Evolutionary conservation across 1,284 basidiomycete species (phyloP), one percentile per base, ranked within the genome.

Genomic region (Moesziomyces sp.): DNA sequence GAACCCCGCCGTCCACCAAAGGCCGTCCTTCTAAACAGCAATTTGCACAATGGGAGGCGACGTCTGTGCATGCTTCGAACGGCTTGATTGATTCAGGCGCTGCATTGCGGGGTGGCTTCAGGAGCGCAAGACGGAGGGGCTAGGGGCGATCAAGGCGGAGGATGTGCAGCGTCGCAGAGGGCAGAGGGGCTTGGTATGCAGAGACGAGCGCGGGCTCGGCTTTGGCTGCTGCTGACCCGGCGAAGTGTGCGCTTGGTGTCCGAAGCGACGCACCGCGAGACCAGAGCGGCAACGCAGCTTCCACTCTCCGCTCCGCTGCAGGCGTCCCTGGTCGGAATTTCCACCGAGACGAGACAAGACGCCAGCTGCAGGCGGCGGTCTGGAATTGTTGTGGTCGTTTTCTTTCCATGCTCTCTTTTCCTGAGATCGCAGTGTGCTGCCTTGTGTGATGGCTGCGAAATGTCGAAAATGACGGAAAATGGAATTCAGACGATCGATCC

Each of bases 221-320:
- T 48, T 61, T 38, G 52, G 42, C 40, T 61, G 58, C 58, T 45
- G 28, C 45, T 49, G 21, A 18, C 23, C 46, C 42, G 51, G 46
- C 47, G 49, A 48, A 48, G 33, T 47, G 38, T 40, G 23, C 18
- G 24, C 10, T 18, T 19, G 6, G 14, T 18, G 38, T 7, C 38
- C 38, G 38, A 40, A 16, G 30, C 30, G 30, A 33, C 30, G 30
- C 30, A 33, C 38, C 14, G 38, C 18, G 14, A 40, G 38, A n/a
- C 42, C 35, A 46, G n/a, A n/a, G 18, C 3, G 6, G 26, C 47
- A 24, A 33, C 30, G 30, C 24, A 44, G 44, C 33, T 26, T 61
- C 58, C 44, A 59, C 50, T 49, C 58, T 61, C 58, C 52, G 58
- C 58, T 53, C 58, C 46, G 52, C 47, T 60, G 58, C 46, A 54